Percentiles rank a stretch among this genome's conserved stretches.
Evolutionary conservation across 129 eudicot genomes (phyloP).

Genomic region (Mikania micrantha): DNA sequence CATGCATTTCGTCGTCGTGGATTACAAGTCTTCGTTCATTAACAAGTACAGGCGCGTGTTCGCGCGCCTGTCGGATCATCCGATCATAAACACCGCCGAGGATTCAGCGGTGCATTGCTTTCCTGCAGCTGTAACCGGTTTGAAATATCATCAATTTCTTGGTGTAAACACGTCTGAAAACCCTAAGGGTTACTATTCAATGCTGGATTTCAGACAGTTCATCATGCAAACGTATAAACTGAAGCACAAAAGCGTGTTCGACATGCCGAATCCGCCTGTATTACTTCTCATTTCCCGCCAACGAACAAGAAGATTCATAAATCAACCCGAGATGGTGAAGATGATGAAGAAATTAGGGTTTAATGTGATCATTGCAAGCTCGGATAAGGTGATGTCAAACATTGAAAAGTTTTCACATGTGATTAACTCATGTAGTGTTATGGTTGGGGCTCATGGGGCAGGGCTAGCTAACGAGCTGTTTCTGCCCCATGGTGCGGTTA

Average conservation of each 20-base stretch:
- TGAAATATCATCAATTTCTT: constrained; percentile 38
- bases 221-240: constrained; percentile 36
- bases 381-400: constrained; percentile 26
- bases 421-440: constrained; percentile 49
- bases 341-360: constrained; percentile 59
- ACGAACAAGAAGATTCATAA: constrained; percentile 38
- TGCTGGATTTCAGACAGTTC: constrained; percentile 43
- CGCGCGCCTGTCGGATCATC: constrained; percentile 29
- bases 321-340: constrained; percentile 44
- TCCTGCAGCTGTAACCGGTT: constrained; percentile 43
- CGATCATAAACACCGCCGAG: constrained; percentile 29
- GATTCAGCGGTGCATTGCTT: constrained; percentile 43
- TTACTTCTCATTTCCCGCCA: constrained; percentile 47
- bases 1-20: constrained; percentile 39
- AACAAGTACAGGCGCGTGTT: constrained; percentile 34
- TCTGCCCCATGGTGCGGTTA: constrained; percentile 47
- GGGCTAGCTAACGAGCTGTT: constrained; percentile 54
- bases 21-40: constrained; percentile 34
- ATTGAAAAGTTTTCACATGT: constrained; percentile 32
- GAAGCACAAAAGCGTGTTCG: constrained; percentile 13
- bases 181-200: constrained; percentile 36
- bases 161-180: constrained; percentile 32
- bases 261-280: constrained; percentile 25
- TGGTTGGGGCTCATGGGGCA: constrained; percentile 73
- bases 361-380: constrained; percentile 34